Evolutionary conservation across 805 yeast species (phyloP), one percentile per base, ranked within the genome.

Genomic region (Ogataea dorogensis): DNA sequence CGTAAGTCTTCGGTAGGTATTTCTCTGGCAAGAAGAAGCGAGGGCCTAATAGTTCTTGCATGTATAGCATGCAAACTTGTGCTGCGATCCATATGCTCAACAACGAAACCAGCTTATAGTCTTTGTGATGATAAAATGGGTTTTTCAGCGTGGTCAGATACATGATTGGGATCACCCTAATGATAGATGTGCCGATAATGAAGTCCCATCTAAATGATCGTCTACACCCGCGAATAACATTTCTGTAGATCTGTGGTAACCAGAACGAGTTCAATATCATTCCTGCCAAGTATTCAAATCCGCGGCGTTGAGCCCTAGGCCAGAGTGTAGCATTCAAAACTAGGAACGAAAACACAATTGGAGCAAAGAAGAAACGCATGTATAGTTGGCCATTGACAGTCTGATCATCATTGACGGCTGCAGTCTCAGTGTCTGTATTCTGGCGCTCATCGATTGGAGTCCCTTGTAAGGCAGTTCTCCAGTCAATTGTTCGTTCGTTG

Each of bases 221-320:
- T 38, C 86, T 69, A 37, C 79, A 69, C 14, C 89, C 91, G 34
- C 86, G 71, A 18, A 79, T 56, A 3, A 80, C 75, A 54, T 87
- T 86, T 55, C 96, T 70, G 49, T 79, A 79, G 27, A 86, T 81
- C 58, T 89, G 98, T 2, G 97, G 96, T 11, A 85, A 47, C 96
- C 96, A 88, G 48, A 75, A 81, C 1, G 95, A 83, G 56, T 79
- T 83, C 18, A 81, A 49, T 1, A 69, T 32, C 2, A 78, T 42
- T 7, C 81, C 56, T 2, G 73, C 61, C 4, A 71, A 33, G 38
- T 73, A 77, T 53, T 87, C 96, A 50, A 80, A 75, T 1, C 65
- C 47, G 17, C 57, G 58, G 37, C 95, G 63, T 24, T 74, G 62
- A 13, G 56, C 62, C 14, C 66, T 66, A 25, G 88, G 79, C 94